Conservation (phyloP, 108 stramenopile genomes). For the Parietichytrium sp. region DNA sequence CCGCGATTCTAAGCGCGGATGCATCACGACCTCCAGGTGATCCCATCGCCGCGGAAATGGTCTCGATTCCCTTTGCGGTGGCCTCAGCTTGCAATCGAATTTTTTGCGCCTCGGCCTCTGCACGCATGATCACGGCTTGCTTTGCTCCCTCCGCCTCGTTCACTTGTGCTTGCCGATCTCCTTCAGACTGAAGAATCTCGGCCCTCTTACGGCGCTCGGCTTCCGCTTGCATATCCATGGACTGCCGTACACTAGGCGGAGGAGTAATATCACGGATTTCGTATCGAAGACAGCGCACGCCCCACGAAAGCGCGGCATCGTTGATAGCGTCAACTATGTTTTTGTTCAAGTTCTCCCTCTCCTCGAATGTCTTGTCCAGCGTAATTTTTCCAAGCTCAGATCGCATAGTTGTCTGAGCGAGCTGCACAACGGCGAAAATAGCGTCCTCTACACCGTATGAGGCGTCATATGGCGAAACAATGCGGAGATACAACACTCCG, state of each 20-base stretch:
- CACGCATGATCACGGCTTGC: constrained; percentile 19
- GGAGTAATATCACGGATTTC: constrained; percentile 48
- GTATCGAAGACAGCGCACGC: constrained; percentile 42
- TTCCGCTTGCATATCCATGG: constrained; percentile 50
- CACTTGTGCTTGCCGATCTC: constrained; percentile 35
- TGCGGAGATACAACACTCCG: constrained; percentile 40
- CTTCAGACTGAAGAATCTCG: constrained; percentile 42
- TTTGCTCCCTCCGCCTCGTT: constrained; percentile 40
- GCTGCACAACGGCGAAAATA: constrained; percentile 41
- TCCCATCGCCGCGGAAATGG: neutral
- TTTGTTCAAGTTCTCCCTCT: constrained; percentile 38
- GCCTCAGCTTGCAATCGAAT: constrained; percentile 21
- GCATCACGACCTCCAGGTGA: constrained; percentile 27
- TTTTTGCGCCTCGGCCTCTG: constrained; percentile 44
- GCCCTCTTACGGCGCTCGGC: constrained; percentile 46
- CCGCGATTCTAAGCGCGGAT: constrained; percentile 37
- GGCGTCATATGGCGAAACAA: constrained; percentile 36
- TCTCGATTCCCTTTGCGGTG: constrained; percentile 17
- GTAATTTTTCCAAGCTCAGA: constrained; percentile 45
- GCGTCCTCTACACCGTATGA: constrained; percentile 44
- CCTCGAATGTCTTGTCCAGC: constrained; percentile 46
- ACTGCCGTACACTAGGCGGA: constrained; percentile 8
- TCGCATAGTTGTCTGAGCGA: constrained; percentile 48
- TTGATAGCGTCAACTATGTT: constrained; percentile 39
- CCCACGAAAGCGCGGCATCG: constrained; percentile 43